Evolutionary conservation across 75 land plant species (phyloP).

Genomic region (Isoetes taiwanensis): DNA sequence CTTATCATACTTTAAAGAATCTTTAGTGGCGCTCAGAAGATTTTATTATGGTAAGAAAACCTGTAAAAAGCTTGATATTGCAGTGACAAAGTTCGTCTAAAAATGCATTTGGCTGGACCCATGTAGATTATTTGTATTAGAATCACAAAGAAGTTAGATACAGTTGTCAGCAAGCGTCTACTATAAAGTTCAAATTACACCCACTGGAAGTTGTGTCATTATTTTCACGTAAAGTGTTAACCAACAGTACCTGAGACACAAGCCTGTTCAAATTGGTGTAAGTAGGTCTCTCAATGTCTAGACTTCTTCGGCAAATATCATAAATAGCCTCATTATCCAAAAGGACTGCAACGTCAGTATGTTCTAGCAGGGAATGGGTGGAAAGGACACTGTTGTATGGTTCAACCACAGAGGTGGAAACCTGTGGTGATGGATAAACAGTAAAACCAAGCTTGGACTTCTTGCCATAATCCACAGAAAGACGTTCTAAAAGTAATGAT

Average conservation of each 20-base stretch:
- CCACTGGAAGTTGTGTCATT: no score
- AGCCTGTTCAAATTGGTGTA: constrained; percentile 44
- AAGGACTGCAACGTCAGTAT: constrained; percentile 23
- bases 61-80: no score
- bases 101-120: no score
- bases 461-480: constrained; percentile 36
- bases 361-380: constrained; percentile 32
- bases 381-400: constrained; percentile 35
- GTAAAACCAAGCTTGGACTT: constrained; percentile 24
- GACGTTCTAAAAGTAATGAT: constrained; percentile 32
- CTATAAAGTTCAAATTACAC: no score
- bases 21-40: no score
- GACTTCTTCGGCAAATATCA: constrained; percentile 27
- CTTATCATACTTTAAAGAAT: no score
- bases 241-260: constrained; percentile 33
- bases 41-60: no score
- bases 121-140: no score
- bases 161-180: no score
- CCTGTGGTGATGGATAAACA: constrained; percentile 36
- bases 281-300: constrained; percentile 31
- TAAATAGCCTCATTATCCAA: constrained; percentile 37
- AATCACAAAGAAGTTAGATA: no score
- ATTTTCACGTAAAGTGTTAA: no score
- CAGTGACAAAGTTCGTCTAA: no score
- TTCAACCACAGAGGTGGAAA: constrained; percentile 34